Evolutionary conservation across 805 yeast genomes (phyloP), one percentile per base, ranked within the genome.

Genomic region (Saturnispora mendoncae): DNA sequence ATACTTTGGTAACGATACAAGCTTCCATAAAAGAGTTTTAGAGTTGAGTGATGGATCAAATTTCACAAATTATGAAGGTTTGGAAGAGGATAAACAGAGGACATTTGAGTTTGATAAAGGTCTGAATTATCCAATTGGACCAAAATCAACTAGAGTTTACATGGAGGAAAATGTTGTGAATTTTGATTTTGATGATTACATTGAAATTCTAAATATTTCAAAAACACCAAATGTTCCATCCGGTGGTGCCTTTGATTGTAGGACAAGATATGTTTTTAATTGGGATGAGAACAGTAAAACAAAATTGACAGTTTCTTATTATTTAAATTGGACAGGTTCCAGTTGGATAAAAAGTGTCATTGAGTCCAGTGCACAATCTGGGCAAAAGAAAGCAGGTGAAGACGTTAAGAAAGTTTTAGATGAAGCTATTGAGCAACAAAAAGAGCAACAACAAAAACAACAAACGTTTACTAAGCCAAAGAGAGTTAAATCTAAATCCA

Each of bases 151-250:
- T 2, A 76, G 71, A 43, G 76, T 74, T 13, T 75, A 77, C 25
- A 68, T 66, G 5, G 61, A 59, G 3, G 96, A 87, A 51, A 64
- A 68, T 0, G 67, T 84, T 17, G 73, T 76, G 33, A 61, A 69
- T 35, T 61, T 70, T 51, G 81, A 84, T 52, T 65, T 67, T 39
- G 64, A 71, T 4, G 66, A 68, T 14, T 70, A 70, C 48, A 72
- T 85, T 26, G 71, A 76, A 44, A 76, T 86, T 2, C 62, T 77
- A 2, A 76, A 79, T 32, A 66, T 74, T 2, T 76, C 90, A 0
- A 66, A 64, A 31, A 88, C 98, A 0, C 99, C 98, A 0, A 92
- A 86, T 55, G 97, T 92, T 13, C 98, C 99, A 0, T 82, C 88
- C 52, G 99, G 99, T 4, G 71, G 71, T 33, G 72, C 84, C 1